Base-by-base conservation (phyloP, 306 rosid species). In the Fagus crenata region DNA sequence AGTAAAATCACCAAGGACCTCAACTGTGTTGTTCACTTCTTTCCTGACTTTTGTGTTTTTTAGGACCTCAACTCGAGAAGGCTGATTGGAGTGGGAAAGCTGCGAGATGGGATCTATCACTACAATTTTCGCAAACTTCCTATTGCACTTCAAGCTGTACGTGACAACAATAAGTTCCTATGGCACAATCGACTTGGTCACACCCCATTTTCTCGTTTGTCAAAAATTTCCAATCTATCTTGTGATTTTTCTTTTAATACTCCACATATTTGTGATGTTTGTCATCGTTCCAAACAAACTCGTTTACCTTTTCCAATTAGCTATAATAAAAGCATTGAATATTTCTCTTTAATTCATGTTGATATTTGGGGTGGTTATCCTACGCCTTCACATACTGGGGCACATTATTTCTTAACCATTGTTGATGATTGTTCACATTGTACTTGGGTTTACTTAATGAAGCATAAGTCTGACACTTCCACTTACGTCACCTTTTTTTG, bases 401-500 rank as follows among this genome's bases (percentile, higher is more conserved):
- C 69, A 9, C 13, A 73, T 8, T 73, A 39, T 58, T 74, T 74
- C 43, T 6, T 58, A 0, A 74, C 77, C 2, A 39, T 74, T 58
- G 55, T 74, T 5, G 22, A 74, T 36, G 67, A 73, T 37, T 22
- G 18, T 73, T 53, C 17, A 9, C 31, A 18, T 17, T 1, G 12
- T 35, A 74, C 77, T 58, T 74, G 69, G 56, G n/a, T 40, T 1
- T 41, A 31, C 58, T 33, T 64, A 17, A 51, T 51, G 55, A 14
- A 4, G 11, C 13, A 9, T 13, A 51, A 51, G 3, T 64, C 9
- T 8, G 15, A 64, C 5, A 17, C 69, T 0, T 64, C 6, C 1
- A 2, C 42, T 4, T n/a, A 35, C 11, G 17, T 64, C 28, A n/a
- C 18, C 28, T 22, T 22, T 22, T 22, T 22, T 22, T 22, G 28